Evolutionary conservation across 306 rosid species (phyloP).

Genomic region (Carpinus viminea): DNA sequence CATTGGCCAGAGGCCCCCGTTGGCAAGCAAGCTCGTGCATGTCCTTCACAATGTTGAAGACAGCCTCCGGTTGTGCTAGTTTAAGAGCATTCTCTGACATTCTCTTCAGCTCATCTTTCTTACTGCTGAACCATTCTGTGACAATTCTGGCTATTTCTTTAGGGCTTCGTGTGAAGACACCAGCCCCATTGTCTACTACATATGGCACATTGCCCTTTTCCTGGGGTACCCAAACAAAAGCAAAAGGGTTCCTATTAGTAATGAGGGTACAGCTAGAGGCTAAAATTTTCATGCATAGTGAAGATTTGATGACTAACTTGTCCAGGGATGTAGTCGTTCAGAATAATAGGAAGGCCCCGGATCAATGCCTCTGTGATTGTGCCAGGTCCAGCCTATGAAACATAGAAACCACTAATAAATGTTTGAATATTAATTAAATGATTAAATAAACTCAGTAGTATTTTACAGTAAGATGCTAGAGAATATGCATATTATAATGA

Average conservation of each 20-base stretch:
- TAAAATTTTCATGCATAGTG: neutral
- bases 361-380: conserved; percentile 98
- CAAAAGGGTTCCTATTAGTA: conserved; percentile 13
- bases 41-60: conserved; percentile 87
- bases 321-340: conserved; percentile 96
- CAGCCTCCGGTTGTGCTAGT: conserved; percentile 96
- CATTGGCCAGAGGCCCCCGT: conserved; percentile 58
- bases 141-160: conserved; percentile 81
- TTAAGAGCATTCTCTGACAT: conserved; percentile 83
- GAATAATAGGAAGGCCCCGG: conserved; percentile 93
- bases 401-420: neutral
- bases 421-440: too few relatives aligned
- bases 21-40: conserved; percentile 77
- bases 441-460: neutral
- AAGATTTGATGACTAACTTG: conserved; percentile 53
- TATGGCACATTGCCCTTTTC: conserved; percentile 97
- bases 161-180: conserved; percentile 91
- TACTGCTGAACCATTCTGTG: conserved; percentile 85
- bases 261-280: neutral
- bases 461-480: conserved; percentile 12
- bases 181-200: conserved; percentile 93
- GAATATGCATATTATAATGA: neutral
- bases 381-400: conserved; percentile 93
- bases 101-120: conserved; percentile 58
- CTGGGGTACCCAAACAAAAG: conserved; percentile 38